These are phyloP conservation scores for Erodium chrysanthum DNA, from an alignment of 441 rosid genomes.

Conservation along the genomic window DNA sequence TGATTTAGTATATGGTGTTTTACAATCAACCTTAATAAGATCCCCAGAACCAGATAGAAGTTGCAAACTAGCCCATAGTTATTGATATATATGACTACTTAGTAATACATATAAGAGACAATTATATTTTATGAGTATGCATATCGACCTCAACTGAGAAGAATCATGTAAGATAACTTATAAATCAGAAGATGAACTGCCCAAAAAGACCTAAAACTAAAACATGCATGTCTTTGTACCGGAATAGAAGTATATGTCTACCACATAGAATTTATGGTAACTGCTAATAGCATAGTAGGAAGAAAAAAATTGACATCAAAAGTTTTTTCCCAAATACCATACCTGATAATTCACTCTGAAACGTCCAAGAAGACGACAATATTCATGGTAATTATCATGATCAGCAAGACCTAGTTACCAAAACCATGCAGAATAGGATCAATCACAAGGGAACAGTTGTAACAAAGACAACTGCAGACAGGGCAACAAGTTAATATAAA, in stretches of 20 bases:
- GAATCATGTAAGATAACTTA: neutral
- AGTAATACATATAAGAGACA: neutral
- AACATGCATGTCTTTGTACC: neutral
- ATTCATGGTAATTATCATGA: constrained; percentile 99
- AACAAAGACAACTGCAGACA: neutral
- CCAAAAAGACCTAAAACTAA: neutral
- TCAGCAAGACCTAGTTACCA: constrained; percentile 82
- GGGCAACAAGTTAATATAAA: neutral
- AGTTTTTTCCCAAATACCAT: constrained; percentile 4
- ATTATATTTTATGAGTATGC: neutral
- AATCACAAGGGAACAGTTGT: neutral
- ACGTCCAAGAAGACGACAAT: constrained; percentile 97
- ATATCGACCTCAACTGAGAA: neutral
- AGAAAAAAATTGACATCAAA: neutral
- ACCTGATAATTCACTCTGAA: constrained; percentile 97
- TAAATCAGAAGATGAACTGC: too few relatives aligned
- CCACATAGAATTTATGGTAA: neutral
- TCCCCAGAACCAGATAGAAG: constrained; percentile 2
- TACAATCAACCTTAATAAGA: neutral
- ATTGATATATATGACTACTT: too few relatives aligned
- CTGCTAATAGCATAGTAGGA: neutral
- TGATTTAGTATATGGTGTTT: neutral
- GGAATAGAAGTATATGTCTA: neutral
- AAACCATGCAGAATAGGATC: neutral
- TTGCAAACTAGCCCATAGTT: too few relatives aligned